These are phyloP conservation scores for Aspergillus quadricinctus DNA, from an alignment of 2,329 filamentous ascomycete species.

Conservation along the genomic window DNA sequence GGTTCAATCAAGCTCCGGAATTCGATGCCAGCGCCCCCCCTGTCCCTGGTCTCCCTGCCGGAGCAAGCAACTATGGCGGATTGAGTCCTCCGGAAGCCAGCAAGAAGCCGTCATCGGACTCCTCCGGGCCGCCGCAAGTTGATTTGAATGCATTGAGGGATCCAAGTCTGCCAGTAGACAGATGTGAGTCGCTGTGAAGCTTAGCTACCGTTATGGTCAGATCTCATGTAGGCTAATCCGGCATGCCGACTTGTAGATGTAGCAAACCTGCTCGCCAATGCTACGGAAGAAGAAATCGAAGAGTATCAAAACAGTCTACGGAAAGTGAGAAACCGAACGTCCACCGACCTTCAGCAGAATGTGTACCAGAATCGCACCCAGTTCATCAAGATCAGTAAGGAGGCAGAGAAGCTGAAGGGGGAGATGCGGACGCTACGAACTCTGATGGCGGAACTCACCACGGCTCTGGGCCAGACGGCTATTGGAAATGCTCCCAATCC, in stretches of 20 bases:
- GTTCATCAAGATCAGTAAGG: slow-evolving; percentile 99
- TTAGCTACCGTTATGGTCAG: not conserved
- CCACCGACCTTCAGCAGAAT: slow-evolving; percentile 84
- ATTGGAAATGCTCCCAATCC: slow-evolving; percentile 52
- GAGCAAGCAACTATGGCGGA: slow-evolving; percentile 57
- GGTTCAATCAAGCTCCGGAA: slow-evolving; percentile 73
- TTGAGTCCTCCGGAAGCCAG: slow-evolving; percentile 39
- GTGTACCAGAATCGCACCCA: slow-evolving; percentile 96
- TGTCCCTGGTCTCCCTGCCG: slow-evolving; percentile 62
- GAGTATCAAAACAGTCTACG: slow-evolving; percentile 73
- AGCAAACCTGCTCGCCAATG: slow-evolving; percentile 69
- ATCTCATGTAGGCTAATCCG: slow-evolving; percentile 15
- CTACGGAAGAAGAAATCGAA: slow-evolving; percentile 79
- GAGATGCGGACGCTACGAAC: slow-evolving; percentile 90
- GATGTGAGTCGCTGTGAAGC: slow-evolving; percentile 54
- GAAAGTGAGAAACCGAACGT: slow-evolving; percentile 72
- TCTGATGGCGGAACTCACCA: slow-evolving; percentile 87
- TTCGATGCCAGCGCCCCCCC: slow-evolving; percentile 65
- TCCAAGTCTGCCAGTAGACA: slow-evolving; percentile 71
- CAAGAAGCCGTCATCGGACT: slow-evolving; percentile 50
- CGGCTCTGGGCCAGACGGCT: slow-evolving; percentile 52
- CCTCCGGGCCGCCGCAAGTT: slow-evolving; percentile 60
- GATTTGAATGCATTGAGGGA: slow-evolving; percentile 76
- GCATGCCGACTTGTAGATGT: slow-evolving; percentile 31
- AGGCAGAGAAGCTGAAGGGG: slow-evolving; percentile 93